Conservation (phyloP, 176 grass and related monocot species). For the Themeda triandra region DNA sequence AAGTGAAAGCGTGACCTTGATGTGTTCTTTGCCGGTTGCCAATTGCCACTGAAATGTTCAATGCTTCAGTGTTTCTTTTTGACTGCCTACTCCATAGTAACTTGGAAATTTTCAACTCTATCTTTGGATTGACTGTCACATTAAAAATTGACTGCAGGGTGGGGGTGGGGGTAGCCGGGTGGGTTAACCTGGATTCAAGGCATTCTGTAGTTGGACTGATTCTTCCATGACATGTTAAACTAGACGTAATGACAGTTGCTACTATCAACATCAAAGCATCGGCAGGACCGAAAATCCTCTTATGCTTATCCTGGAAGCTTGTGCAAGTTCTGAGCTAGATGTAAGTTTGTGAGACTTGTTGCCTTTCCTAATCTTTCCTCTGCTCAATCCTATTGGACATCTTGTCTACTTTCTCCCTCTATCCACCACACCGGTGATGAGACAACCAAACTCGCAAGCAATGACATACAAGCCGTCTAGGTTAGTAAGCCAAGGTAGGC, state of each 20-base stretch:
- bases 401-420: no score
- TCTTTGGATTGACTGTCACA: not conserved
- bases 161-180: no score
- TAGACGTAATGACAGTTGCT: not conserved
- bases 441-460: no score
- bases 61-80: not conserved
- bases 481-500: no score
- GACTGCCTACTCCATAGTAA: not conserved
- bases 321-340: not conserved
- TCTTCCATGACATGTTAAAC: not conserved
- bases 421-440: no score
- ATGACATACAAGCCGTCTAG: no score
- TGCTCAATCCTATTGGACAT: not conserved
- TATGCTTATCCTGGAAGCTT: not conserved
- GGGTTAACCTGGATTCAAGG: not conserved
- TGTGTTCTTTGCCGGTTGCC: not conserved
- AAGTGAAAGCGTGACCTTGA: not conserved
- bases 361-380: not conserved
- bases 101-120: not conserved
- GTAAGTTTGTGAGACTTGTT: not conserved
- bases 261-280: constrained; percentile 8
- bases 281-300: not conserved
- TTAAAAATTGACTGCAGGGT: not conserved
- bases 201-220: not conserved
- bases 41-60: not conserved